Evolutionary conservation across 257 asterid genomes (phyloP).

Genomic region (Nicotiana sylvestris): DNA sequence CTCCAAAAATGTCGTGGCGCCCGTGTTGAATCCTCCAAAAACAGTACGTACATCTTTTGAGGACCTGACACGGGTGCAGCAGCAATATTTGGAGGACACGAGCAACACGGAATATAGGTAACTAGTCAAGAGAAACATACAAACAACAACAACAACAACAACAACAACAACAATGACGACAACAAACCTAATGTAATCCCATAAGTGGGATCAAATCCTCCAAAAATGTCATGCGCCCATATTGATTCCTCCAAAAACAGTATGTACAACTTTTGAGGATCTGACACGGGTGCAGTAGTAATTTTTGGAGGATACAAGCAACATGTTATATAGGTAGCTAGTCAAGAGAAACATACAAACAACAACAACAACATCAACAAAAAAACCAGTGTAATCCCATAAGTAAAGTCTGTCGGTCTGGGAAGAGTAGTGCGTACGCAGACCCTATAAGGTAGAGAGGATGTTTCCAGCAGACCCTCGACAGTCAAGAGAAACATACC

Average conservation of each 20-base stretch:
- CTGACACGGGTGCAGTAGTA: neutral
- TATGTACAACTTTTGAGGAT: too few relatives aligned
- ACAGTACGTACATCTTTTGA: neutral
- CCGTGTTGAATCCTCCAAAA: neutral
- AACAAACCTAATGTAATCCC: too few relatives aligned
- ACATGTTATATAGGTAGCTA: neutral
- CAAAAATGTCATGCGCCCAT: too few relatives aligned
- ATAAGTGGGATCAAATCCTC: too few relatives aligned
- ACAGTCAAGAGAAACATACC: constrained; percentile 20
- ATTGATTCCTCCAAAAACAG: too few relatives aligned
- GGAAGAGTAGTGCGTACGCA: too few relatives aligned
- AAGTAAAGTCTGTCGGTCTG: too few relatives aligned
- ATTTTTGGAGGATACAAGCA: neutral
- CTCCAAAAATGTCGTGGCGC: neutral
- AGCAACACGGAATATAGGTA: neutral
- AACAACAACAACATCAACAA: constrained; percentile 1
- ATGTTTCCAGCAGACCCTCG: too few relatives aligned
- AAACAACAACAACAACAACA: constrained; percentile 21
- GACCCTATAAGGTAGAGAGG: too few relatives aligned
- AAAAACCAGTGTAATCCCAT: too few relatives aligned
- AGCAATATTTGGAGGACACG: neutral
- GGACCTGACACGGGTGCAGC: neutral
- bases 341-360: constrained; percentile 23
- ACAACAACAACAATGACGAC: too few relatives aligned
- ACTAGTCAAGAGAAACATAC: constrained; percentile 12